Evolutionary conservation across 371 early-diverging fungal species (phyloP), one percentile per base, ranked within the genome.

Genomic region (Entomophthora muscae): DNA sequence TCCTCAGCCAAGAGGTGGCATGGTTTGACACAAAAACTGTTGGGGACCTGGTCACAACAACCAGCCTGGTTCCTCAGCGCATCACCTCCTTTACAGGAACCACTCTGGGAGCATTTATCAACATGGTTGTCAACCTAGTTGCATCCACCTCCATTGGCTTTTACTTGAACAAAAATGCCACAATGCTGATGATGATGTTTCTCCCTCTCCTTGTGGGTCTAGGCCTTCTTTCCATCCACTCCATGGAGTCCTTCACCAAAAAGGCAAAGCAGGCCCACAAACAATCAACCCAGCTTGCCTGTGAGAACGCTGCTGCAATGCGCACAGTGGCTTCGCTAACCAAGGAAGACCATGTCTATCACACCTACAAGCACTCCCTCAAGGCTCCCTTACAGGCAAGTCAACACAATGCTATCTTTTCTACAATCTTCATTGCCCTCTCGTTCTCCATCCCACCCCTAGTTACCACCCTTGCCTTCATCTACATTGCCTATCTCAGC

Each of bases 241-340:
- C 65, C 52, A 29, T 65, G 3, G 32, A 59, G 23, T 55, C 53
- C 1, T 65, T 61, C 21, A 61, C 64, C 24, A 30, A 2, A 3
- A 76, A 81, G 64, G 81, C 77, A 10, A 76, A 81, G 65, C n/a
- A 76, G 59, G 78, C 83, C 0, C 84, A 85, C 64, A 80, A 81
- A 66, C 68, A 79, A 24, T 80, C 85, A 57, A 82, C 83, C 67
- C 80, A 83, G 70, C 79, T 82, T 53, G 89, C 91, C 55, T 79
- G 81, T 68, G 97, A 96, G 70, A 88, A 89, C 21, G 83, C 94
- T 61, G 79, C 79, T n/a, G 82, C 84, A 68, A 85, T 96, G 52
- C 81, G 93, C 42, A 94, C n/a, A n/a, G n/a, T n/a, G n/a, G n/a
- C n/a, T n/a, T n/a, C n/a, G n/a, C n/a, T n/a, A n/a, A n/a, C n/a